phyloP scores from a whole-genome alignment of 2,329 filamentous ascomycete species.

The Fusarium sulawesiense region DNA sequence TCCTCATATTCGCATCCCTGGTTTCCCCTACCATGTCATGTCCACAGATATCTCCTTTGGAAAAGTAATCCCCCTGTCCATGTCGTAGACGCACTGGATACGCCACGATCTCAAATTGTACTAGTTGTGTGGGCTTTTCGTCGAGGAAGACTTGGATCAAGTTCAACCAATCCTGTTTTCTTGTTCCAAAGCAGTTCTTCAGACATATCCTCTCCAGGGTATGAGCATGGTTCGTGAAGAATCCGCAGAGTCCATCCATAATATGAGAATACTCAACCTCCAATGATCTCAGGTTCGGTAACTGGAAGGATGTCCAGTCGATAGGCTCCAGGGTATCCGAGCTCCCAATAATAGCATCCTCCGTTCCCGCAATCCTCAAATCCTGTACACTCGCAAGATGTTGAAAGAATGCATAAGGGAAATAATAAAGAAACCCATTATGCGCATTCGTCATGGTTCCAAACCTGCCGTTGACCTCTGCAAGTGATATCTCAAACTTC shows the following conservation, averaged over 20 bases:
- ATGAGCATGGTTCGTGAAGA: background rate
- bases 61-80: background rate
- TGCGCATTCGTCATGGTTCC: background rate
- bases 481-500: background rate
- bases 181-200: background rate
- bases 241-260: background rate
- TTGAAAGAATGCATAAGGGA: background rate
- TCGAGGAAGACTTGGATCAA: background rate
- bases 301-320: background rate
- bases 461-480: background rate
- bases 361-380: background rate
- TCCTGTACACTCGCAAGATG: background rate
- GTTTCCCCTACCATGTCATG: background rate
- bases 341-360: background rate
- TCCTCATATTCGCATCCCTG: background rate
- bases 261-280: conserved; percentile 7
- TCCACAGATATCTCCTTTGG: background rate
- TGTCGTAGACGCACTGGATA: background rate
- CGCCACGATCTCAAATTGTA: background rate
- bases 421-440: background rate
- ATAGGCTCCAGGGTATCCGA: conserved; percentile 3
- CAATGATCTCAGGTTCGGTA: background rate
- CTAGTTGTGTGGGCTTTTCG: background rate
- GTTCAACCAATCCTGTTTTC: background rate
- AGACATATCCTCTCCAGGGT: background rate